Percentiles rank a stretch among this genome's conserved stretches.
These are phyloP conservation scores for Graphilbum ipis-grandicollis DNA, from an alignment of 2,329 filamentous ascomycete species.

Conservation along the genomic window DNA sequence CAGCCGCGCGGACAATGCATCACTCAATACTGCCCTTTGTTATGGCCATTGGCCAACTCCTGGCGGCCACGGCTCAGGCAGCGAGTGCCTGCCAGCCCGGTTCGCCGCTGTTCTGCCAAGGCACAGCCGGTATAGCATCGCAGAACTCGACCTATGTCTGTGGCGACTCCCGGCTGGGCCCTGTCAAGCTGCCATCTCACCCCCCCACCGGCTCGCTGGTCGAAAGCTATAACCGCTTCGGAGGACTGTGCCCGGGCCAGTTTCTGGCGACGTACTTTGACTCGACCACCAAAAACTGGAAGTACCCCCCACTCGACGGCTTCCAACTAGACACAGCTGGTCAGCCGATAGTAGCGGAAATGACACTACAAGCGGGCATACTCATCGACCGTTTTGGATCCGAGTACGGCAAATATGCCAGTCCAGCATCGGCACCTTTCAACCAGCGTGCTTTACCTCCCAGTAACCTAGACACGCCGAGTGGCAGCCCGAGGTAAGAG, in stretches of 20 bases:
- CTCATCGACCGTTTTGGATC: slow-evolving; percentile 29
- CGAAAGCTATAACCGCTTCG: slow-evolving; percentile 18
- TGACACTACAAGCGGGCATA: slow-evolving; percentile 21
- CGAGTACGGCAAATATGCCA: slow-evolving; percentile 24
- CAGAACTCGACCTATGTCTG: slow-evolving; percentile 16
- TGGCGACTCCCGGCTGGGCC: slow-evolving; percentile 20
- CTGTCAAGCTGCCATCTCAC: slow-evolving; percentile 15
- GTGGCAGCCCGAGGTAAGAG: slow-evolving; percentile 11
- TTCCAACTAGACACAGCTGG: slow-evolving; percentile 20
- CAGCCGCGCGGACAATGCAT: no score
- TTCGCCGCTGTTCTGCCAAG: slow-evolving; percentile 12
- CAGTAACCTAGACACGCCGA: slow-evolving; percentile 21
- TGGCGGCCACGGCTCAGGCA: neutral
- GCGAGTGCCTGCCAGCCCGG: neutral
- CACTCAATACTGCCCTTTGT: neutral
- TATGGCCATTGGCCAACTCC: neutral
- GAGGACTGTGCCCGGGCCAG: slow-evolving; percentile 20
- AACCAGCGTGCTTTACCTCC: slow-evolving; percentile 28
- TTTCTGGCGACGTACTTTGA: slow-evolving; percentile 20
- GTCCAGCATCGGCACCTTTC: slow-evolving; percentile 26
- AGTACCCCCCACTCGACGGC: slow-evolving; percentile 23
- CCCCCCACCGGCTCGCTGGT: slow-evolving; percentile 16
- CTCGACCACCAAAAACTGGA: slow-evolving; percentile 10
- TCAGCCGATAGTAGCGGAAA: slow-evolving; percentile 21
- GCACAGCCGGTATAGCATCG: slow-evolving; percentile 14